Evolutionary conservation across 768 basidiomycete species (phyloP), one percentile per base, ranked within the genome.

Genomic region (Pisolithus albus): DNA sequence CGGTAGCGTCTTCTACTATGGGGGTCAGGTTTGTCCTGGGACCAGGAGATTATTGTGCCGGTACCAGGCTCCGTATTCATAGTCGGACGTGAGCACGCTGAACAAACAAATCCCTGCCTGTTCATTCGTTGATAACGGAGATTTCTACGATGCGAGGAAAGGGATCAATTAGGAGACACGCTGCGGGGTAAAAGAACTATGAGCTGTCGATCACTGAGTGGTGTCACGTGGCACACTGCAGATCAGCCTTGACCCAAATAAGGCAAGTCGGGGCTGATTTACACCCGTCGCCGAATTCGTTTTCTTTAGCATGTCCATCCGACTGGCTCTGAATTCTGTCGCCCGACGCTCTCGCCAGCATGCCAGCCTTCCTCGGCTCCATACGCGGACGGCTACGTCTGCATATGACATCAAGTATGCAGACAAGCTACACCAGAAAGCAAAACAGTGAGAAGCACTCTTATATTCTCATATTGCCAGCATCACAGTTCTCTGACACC

Each of bases 391-490:
- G 15, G 46, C 37, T 9, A 18, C 37, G 2, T 1, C 56, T n/a
- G 47, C 44, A 26, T 72, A 75, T 50, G 67, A 72, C 54, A 61
- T 70, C 28, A 84, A 79, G 34, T 34, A 34, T 34, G 34, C 34
- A 11, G 34, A 34, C 52, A 88, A 86, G 62, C 67, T 94, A 36
- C 78, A 74, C 42, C 71, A 75, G 59, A 77, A 72, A 59, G 83
- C 88, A 39, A 68, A 79, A 62, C 74, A 82, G 88, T 90, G 72
- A 75, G 80, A 68, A 42, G 28, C 21, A 56, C 54, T 23, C 40
- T 47, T 56, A 44, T 36, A 28, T 23, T 7, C 16, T 30, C 44
- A 19, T 46, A 52, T 55, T 47, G 52, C 26, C 26, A 26, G 16
- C 45, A 30, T 60, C 39, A 51, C 40, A 49, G 44, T 52, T 53